These are phyloP conservation scores for Podospora didyma DNA, from an alignment of 495 filamentous ascomycete species.

Conservation along the genomic window DNA sequence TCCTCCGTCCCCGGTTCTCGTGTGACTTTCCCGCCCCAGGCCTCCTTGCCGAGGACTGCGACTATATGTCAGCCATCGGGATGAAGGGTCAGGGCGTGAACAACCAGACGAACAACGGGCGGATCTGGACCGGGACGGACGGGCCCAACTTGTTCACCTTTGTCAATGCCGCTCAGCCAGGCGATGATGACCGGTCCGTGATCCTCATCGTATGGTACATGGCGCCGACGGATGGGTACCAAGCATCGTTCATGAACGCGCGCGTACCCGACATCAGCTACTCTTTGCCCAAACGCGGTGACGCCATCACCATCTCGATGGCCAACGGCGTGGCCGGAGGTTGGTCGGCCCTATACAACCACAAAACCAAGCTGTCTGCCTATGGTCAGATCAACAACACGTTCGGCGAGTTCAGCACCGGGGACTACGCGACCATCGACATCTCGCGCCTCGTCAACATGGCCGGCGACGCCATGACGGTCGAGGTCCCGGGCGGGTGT, in stretches of 20 bases:
- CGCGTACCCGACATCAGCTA: conserved; percentile 24
- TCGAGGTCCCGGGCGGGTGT: conserved; percentile 13
- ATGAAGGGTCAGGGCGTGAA: conserved; percentile 23
- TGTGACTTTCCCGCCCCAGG: conserved; percentile 12
- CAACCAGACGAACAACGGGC: conserved; percentile 7
- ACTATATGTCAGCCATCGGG: conserved; percentile 25
- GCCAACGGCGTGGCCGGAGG: conserved; percentile 25
- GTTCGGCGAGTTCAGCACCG: conserved; percentile 35
- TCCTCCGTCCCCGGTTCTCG: background rate
- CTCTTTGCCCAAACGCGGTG: conserved; percentile 17
- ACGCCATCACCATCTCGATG: conserved; percentile 18
- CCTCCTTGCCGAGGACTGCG: conserved; percentile 19
- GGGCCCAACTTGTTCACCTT: conserved; percentile 29
- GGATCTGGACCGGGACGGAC: conserved; percentile 21
- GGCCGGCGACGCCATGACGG: conserved; percentile 29
- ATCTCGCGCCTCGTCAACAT: conserved; percentile 37
- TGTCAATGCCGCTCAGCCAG: conserved; percentile 16
- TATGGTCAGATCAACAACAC: conserved; percentile 36
- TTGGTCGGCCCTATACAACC: conserved; percentile 27
- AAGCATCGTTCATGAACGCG: conserved; percentile 22
- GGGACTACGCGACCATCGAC: conserved; percentile 28
- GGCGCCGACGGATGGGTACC: conserved; percentile 8
- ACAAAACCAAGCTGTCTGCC: conserved; percentile 19
- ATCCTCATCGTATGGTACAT: conserved; percentile 23
- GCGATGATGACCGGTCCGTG: conserved; percentile 6